Percentiles rank a stretch among this genome's conserved stretches.
These are phyloP conservation scores for Volvox carteri DNA, from an alignment of 163 green algal genomes.

Conservation along the genomic window DNA sequence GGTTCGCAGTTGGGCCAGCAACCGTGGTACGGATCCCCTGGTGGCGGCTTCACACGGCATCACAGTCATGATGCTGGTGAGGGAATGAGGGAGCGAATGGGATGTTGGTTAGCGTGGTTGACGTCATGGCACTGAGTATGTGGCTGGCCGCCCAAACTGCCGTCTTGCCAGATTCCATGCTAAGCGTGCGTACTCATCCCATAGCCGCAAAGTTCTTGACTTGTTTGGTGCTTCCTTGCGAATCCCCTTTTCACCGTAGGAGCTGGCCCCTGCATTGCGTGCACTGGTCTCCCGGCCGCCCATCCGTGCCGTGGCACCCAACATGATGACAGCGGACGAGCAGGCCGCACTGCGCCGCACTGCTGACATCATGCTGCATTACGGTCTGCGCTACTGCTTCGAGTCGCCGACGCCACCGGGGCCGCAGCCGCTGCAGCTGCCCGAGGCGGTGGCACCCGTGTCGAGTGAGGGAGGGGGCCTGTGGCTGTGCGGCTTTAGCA, in stretches of 20 bases:
- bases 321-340: constrained; percentile 78
- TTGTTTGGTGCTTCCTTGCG: no score
- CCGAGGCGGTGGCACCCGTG: constrained; percentile 7
- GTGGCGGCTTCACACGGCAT: constrained; percentile 52
- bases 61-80: constrained; percentile 51
- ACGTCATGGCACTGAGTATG: no score
- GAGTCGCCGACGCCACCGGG: constrained; percentile 17
- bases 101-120: no score
- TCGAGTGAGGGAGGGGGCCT: constrained; percentile 14
- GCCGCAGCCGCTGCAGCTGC: constrained; percentile 45
- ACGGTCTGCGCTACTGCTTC: constrained; percentile 77
- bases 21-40: constrained; percentile 23
- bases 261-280: constrained; percentile 61
- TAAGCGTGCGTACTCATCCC: no score
- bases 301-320: constrained; percentile 74
- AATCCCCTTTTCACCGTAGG: constrained; percentile 58
- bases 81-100: background rate
- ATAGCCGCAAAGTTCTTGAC: no score
- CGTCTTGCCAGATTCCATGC: no score
- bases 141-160: no score
- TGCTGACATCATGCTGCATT: constrained; percentile 69
- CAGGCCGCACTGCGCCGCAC: constrained; percentile 58
- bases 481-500: background rate
- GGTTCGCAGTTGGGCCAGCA: constrained; percentile 21
- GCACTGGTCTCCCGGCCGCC: constrained; percentile 49